Evolutionary conservation across 169 alveolate genomes (phyloP).

Genomic region (Cryptosporidium parvum): DNA sequence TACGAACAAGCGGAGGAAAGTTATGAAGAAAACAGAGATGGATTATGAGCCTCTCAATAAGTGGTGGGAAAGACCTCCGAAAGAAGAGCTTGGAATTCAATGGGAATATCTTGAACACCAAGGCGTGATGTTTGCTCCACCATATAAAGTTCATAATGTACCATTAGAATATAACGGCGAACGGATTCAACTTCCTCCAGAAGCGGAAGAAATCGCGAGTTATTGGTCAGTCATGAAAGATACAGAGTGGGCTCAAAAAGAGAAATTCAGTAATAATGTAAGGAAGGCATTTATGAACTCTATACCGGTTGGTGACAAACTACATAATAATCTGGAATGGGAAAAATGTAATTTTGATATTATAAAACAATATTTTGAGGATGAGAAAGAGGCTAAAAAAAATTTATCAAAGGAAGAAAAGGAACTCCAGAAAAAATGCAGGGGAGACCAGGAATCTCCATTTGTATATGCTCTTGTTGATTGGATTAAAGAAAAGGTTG

Average conservation of each 20-base stretch:
- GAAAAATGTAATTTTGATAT: constrained; percentile 69
- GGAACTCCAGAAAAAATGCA: constrained; percentile 12
- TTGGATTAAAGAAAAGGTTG: constrained; percentile 92
- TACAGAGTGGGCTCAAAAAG: constrained; percentile 93
- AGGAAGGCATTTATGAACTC: constrained; percentile 86
- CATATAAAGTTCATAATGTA: constrained; percentile 87
- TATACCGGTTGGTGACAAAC: constrained; percentile 84
- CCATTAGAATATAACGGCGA: constrained; percentile 90
- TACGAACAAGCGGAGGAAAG: constrained; percentile 52
- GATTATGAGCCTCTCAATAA: constrained; percentile 86
- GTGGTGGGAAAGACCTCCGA: constrained; percentile 89
- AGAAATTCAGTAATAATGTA: constrained; percentile 91
- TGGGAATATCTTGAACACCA: constrained; percentile 92
- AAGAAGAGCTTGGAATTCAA: constrained; percentile 78
- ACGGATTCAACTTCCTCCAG: constrained; percentile 89
- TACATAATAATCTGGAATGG: constrained; percentile 78
- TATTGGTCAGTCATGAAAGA: constrained; percentile 94
- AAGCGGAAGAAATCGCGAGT: constrained; percentile 97
- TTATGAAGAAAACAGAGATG: constrained; percentile 67
- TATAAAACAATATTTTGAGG: constrained; percentile 39
- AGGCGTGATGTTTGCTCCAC: constrained; percentile 92
- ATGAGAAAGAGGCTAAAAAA: constrained; percentile 58
- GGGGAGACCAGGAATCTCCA: constrained; percentile 63
- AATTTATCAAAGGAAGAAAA: constrained; percentile 59
- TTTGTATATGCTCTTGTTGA: constrained; percentile 86